These are phyloP conservation scores for Hyaloscypha variabilis DNA, from an alignment of 495 filamentous ascomycete genomes.

Conservation along the genomic window DNA sequence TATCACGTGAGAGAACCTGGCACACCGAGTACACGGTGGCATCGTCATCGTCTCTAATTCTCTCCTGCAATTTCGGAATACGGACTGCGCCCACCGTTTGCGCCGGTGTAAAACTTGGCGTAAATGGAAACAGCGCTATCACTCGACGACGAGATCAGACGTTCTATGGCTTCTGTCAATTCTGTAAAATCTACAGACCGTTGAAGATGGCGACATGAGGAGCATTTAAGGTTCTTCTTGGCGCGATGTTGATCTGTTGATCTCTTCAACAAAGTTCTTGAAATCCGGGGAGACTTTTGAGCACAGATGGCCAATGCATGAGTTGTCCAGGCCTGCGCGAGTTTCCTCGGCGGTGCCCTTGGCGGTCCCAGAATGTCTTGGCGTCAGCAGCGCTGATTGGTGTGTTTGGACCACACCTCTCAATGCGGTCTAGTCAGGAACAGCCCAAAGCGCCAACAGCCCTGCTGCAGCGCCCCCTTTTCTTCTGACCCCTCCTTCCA, in stretches of 20 bases:
- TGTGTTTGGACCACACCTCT: neutral
- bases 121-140: neutral
- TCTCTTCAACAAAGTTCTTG: neutral
- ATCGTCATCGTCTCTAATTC: neutral
- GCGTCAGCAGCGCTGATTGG: neutral
- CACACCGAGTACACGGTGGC: neutral
- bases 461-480: neutral
- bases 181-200: neutral
- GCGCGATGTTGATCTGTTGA: neutral
- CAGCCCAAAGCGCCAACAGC: neutral
- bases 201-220: neutral
- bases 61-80: neutral
- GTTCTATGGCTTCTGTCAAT: neutral
- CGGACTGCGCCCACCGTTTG: neutral
- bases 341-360: neutral
- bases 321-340: neutral
- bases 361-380: neutral
- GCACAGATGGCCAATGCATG: neutral
- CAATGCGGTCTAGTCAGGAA: neutral
- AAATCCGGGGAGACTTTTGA: neutral
- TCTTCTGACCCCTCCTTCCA: neutral
- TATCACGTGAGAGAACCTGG: neutral
- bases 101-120: neutral
- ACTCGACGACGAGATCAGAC: neutral
- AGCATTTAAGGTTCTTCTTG: conserved; percentile 1